Evolutionary conservation across 805 yeast species (phyloP).

Genomic region (Starmerella tilneyi): DNA sequence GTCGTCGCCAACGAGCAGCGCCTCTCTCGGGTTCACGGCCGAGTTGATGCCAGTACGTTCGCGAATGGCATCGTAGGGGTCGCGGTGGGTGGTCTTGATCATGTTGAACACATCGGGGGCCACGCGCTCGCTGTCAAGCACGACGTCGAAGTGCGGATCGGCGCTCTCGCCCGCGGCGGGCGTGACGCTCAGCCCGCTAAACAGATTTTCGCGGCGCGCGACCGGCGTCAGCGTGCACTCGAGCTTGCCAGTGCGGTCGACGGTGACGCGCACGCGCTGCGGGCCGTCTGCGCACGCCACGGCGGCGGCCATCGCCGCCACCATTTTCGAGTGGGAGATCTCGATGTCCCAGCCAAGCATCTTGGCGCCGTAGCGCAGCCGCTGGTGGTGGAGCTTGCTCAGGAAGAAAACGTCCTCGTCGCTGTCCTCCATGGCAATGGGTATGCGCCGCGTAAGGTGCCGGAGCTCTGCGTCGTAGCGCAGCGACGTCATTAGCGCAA

Average conservation of each 20-base stretch:
- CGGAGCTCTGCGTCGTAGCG: slow-evolving; percentile 59
- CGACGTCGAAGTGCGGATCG: slow-evolving; percentile 46
- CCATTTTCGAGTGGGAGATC: slow-evolving; percentile 37
- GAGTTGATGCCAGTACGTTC: slow-evolving; percentile 30
- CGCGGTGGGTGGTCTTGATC: slow-evolving; percentile 72
- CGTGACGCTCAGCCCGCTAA: slow-evolving; percentile 25
- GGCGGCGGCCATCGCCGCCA: slow-evolving; percentile 32
- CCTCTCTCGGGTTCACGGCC: slow-evolving; percentile 42
- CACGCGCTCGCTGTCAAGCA: slow-evolving; percentile 38
- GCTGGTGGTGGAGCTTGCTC: slow-evolving; percentile 50
- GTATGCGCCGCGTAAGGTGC: slow-evolving; percentile 25
- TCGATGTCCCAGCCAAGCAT: slow-evolving; percentile 45
- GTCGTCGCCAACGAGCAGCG: slow-evolving; percentile 53
- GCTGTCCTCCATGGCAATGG: slow-evolving; percentile 26
- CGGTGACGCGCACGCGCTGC: slow-evolving; percentile 42
- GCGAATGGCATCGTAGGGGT: slow-evolving; percentile 54
- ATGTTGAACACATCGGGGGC: slow-evolving; percentile 47
- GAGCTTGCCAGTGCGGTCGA: slow-evolving; percentile 34
- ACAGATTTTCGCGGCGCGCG: slow-evolving; percentile 27
- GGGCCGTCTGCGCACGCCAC: slow-evolving; percentile 25
- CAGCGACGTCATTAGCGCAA: slow-evolving; percentile 58
- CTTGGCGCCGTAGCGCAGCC: slow-evolving; percentile 45
- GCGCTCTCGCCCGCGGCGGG: slow-evolving; percentile 17
- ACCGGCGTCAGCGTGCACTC: slow-evolving; percentile 33
- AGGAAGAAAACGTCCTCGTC: slow-evolving; percentile 43